These are phyloP conservation scores for Astrocystis sublimbata DNA, from an alignment of 495 filamentous ascomycete species.

Conservation along the genomic window DNA sequence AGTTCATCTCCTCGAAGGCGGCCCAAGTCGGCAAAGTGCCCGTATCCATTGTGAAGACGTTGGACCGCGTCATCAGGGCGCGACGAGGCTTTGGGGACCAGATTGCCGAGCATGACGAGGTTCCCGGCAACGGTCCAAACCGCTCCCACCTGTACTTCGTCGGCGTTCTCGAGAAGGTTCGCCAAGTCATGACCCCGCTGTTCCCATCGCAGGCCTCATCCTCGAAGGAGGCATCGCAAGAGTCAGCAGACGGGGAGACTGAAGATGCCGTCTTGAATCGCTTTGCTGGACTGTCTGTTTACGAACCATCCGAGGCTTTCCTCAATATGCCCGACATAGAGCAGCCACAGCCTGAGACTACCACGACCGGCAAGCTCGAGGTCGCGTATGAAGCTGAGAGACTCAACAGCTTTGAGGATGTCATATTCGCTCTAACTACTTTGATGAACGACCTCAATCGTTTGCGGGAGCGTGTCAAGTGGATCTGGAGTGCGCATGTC, in stretches of 20 bases:
- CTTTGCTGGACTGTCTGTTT: slow-evolving; percentile 34
- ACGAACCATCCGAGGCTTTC: slow-evolving; percentile 43
- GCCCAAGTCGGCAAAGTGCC: slow-evolving; percentile 33
- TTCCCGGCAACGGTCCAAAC: slow-evolving; percentile 15
- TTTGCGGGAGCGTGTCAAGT: slow-evolving; percentile 17
- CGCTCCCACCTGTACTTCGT: slow-evolving; percentile 18
- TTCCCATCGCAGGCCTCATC: slow-evolving; percentile 13
- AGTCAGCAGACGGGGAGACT: neutral
- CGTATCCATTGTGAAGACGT: slow-evolving; percentile 18
- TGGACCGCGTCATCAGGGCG: slow-evolving; percentile 32
- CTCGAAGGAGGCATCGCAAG: no score
- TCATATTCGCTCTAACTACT: slow-evolving; percentile 22
- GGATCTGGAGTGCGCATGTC: slow-evolving; percentile 33
- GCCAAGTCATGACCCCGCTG: slow-evolving; percentile 31
- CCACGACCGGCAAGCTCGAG: neutral
- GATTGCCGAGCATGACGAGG: slow-evolving; percentile 23
- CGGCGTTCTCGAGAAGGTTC: slow-evolving; percentile 29
- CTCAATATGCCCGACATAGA: slow-evolving; percentile 33
- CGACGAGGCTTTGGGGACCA: slow-evolving; percentile 22
- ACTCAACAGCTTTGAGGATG: slow-evolving; percentile 27
- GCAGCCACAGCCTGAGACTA: no score
- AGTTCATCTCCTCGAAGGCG: slow-evolving; percentile 36
- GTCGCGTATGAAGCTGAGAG: slow-evolving; percentile 39
- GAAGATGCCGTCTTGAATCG: slow-evolving; percentile 25
- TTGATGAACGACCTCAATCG: slow-evolving; percentile 29